phyloP scores from a whole-genome alignment of 2,329 filamentous ascomycete genomes.

The Xylariaceae sp. region DNA sequence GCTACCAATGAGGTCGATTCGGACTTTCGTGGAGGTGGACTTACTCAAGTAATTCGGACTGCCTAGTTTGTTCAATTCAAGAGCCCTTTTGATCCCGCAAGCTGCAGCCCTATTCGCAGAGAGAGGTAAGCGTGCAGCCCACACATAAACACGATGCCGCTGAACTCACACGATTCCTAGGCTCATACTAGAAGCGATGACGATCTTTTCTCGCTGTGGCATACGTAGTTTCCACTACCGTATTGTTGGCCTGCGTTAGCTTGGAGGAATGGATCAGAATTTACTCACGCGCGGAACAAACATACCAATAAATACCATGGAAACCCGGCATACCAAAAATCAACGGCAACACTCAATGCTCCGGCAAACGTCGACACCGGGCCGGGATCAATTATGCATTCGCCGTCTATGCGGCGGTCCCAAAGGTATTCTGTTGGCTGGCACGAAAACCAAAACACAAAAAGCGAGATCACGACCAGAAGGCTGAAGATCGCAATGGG shows the following conservation, averaged over 20 bases:
- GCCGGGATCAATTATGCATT: constrained; percentile 7
- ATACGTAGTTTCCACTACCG: background rate
- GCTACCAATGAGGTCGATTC: too few relatives aligned
- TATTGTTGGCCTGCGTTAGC: background rate
- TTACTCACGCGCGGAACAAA: background rate
- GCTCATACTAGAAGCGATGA: constrained; percentile 14
- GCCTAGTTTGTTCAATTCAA: constrained; percentile 1
- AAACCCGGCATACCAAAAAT: constrained; percentile 15
- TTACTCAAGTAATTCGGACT: constrained; percentile 10
- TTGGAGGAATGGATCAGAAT: background rate
- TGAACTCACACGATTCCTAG: constrained; percentile 19
- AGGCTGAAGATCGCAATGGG: constrained; percentile 21
- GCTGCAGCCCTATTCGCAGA: constrained; percentile 4
- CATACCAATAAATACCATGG: constrained; percentile 16
- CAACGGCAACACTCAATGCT: constrained; percentile 10
- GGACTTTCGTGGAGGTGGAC: background rate
- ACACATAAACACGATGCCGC: too few relatives aligned
- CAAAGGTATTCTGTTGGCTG: constrained; percentile 14
- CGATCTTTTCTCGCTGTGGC: constrained; percentile 10
- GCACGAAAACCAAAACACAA: constrained; percentile 17
- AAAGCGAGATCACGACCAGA: background rate
- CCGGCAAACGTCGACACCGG: constrained; percentile 8
- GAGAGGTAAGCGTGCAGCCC: background rate
- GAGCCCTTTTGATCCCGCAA: constrained; percentile 8
- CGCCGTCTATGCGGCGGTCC: constrained; percentile 16